Evolutionary conservation across 306 rosid species (phyloP), one percentile per base, ranked within the genome.

Genomic region (Trifolium dubium): DNA sequence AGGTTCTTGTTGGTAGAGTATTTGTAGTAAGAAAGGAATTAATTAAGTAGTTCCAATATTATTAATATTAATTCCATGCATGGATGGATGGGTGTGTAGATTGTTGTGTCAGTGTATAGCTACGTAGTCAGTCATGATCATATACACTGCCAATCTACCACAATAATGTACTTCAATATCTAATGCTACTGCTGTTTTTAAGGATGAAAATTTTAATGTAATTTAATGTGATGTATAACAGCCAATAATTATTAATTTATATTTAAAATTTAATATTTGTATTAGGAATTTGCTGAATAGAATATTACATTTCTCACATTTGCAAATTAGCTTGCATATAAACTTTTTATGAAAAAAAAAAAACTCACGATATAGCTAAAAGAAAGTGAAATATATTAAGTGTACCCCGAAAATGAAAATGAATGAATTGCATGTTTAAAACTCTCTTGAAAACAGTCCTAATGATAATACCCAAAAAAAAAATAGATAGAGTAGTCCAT

Each of bases 21-120:
- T 53, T 17, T 5, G 17, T 46, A 12, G 58, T 51, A 51, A 10
- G 39, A 58, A 55, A 34, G 31, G 34, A 19, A 54, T 54, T 10
- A 23, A 10, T 40, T 40, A 43, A 43, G 10, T 43, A 43, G 43
- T 39, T 39, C 43, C 10, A 39, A 7, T 39, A 39, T 56, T 28
- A 14, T 23, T 23, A 23, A 23, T 23, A 23, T 34, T 34, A 34
- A 6, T 37, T 37, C 40, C 40, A 37, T 37, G 40, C 65, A 60
- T 60, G 65, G 40, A 59, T 30, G 18, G 2, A 59, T 30, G 18
- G 0, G 18, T 31, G 65, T 60, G 65, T 13, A 31, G 41, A 60
- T 60, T 60, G 65, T 30, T 60, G 65, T 30, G 64, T 29, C 64
- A 59, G 40, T 59, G 65, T 59, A 9, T 31, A 59, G 65, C 40